phyloP scores from a whole-genome alignment of 2,329 filamentous ascomycete genomes.

The Aspergillus pseudonomiae region DNA sequence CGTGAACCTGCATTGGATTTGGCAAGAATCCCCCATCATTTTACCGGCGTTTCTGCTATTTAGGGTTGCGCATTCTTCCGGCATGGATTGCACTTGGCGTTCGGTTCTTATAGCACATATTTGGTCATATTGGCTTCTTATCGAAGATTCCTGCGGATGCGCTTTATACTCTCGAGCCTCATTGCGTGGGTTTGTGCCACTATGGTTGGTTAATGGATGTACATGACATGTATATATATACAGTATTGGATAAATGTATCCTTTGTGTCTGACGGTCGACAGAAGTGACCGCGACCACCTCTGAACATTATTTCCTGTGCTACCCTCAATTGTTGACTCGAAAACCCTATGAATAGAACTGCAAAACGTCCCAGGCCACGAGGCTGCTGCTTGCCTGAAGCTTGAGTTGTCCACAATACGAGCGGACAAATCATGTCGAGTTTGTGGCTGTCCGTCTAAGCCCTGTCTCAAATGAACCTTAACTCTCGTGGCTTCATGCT shows the following conservation, averaged over 20 bases:
- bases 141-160: not conserved
- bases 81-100: conserved; percentile 13
- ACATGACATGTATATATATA: conserved; percentile 1
- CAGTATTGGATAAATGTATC: not conserved
- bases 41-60: conserved; percentile 12
- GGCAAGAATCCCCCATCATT: conserved; percentile 12
- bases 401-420: not conserved
- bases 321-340: not conserved
- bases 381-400: not conserved
- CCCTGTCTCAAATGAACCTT: not conserved
- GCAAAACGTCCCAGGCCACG: not conserved
- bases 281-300: not conserved
- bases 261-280: not conserved
- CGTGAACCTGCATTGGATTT: conserved; percentile 7
- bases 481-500: not conserved
- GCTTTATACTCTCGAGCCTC: not conserved
- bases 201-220: conserved; percentile 2
- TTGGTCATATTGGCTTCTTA: not conserved
- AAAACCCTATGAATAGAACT: not conserved
- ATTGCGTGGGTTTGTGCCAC: not conserved
- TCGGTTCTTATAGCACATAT: conserved; percentile 1
- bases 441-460: not conserved
- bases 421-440: not conserved
- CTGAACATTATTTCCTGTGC: not conserved
- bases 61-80: not conserved